Conservation (phyloP, 1,139 yeast genomes). For the Blastobotrys buckinghamii region DNA sequence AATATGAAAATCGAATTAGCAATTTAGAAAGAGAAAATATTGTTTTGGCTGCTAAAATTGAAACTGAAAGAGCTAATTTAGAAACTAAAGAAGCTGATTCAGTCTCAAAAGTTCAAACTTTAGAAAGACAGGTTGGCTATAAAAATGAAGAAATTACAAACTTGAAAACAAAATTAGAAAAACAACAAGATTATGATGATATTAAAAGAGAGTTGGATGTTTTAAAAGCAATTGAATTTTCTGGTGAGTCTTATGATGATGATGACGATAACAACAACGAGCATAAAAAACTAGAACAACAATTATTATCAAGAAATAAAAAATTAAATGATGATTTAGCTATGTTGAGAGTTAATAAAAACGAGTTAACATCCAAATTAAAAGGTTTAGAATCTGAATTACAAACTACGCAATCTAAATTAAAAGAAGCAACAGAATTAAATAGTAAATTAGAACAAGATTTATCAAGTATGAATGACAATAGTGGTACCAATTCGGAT, state of each 20-base stretch:
- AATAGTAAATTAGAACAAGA: slow-evolving; percentile 70
- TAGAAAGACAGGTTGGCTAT: slow-evolving; percentile 44
- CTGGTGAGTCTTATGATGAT: slow-evolving; percentile 33
- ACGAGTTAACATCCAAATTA: slow-evolving; percentile 38
- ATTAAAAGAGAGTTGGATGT: slow-evolving; percentile 68
- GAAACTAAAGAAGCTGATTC: slow-evolving; percentile 16
- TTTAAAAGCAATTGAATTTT: slow-evolving; percentile 71
- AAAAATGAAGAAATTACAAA: slow-evolving; percentile 46
- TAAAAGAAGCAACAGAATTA: slow-evolving; percentile 37
- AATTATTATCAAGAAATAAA: slow-evolving; percentile 55
- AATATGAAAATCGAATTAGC: slow-evolving; percentile 22
- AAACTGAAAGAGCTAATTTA: slow-evolving; percentile 29
- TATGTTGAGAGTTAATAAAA: slow-evolving; percentile 49
- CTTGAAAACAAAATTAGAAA: slow-evolving; percentile 54
- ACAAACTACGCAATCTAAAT: slow-evolving; percentile 38
- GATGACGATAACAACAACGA: slow-evolving; percentile 24
- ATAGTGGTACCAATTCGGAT: slow-evolving; percentile 38
- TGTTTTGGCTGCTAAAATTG: slow-evolving; percentile 59
- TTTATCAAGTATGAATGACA: slow-evolving; percentile 36
- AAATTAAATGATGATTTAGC: slow-evolving; percentile 57
- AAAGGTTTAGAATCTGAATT: slow-evolving; percentile 38
- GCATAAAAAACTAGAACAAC: slow-evolving; percentile 29
- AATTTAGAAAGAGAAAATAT: slow-evolving; percentile 46
- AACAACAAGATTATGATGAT: slow-evolving; percentile 75
- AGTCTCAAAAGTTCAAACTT: slow-evolving; percentile 37